Evolutionary conservation across 257 asterid genomes (phyloP), one percentile per base, ranked within the genome.

Genomic region (Solanum chiquidenum): DNA sequence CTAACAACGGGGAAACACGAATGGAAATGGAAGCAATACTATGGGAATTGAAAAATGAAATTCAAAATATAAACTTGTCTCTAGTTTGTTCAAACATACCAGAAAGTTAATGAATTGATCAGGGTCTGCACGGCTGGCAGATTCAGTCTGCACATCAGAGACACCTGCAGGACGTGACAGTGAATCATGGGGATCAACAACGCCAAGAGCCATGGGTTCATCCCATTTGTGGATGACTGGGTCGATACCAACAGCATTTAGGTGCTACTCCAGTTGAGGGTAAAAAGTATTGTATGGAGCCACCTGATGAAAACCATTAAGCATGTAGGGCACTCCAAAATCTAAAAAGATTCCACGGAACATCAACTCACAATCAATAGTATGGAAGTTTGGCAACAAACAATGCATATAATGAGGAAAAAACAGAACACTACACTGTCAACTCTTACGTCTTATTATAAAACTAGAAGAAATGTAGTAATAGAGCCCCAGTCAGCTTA

Each of bases 121-220:
- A 68, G 98, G 98, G 90, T 95, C 98, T 86, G 94, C 71, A 86
- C 90, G 93, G 29, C 93, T 86, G 86, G 98, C 98, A 88, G 97
- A 94, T 91, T 96, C 98, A 34, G 98, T 93, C 89, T 94, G 97
- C 86, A 88, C 98, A 93, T 96, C 99, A 8, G 98, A 92, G 72
- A 94, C 98, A 86, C 98, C 98, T 86, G 98, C 98, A 66, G 98
- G 96, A 94, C 94, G 98, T 74, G 99, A 95, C 88, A 95, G 87
- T 46, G 98, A 96, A 92, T 96, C 98, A 62, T 96, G 98, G 49
- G 98, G 99, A 92, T 95, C 99, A 68, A 94, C 98, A 89, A 94
- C 83, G 89, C 98, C 99, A 89, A 96, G 98, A 71, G 96, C 92
- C 74, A 95, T 88, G 25, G 97, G 95, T 87, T 94, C 95, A 89